Evolutionary conservation across 345 rosid species (phyloP), one percentile per base, ranked within the genome.

Genomic region (Erucastrum elatum): DNA sequence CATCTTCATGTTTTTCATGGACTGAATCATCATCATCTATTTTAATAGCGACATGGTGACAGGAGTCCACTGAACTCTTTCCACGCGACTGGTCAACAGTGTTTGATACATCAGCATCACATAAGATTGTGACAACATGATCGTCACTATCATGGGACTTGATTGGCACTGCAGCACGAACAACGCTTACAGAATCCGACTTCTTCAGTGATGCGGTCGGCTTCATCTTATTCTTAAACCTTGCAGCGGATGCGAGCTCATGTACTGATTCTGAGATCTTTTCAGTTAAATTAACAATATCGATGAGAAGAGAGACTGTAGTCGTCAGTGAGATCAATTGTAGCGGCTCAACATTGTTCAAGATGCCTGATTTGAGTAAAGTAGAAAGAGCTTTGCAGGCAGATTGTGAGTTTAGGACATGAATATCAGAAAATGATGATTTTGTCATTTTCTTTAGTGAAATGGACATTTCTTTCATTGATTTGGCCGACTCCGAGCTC

Each of bases 181-280:
- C 39, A 8, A 4, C 74, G 60, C 66, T 61, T 69, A 6, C 33
- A 11, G 72, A 10, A 26, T 51, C 44, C 1, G 81, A 68, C 58
- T 81, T 86, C 29, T 79, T 82, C 1, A 80, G 75, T 33, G 75
- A 78, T 34, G 30, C 64, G 15, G 75, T 56, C 2, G 83, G 13
- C 13, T 86, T 85, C 64, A 39, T n/a, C 3, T 75, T 81, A 33
- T 41, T 81, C 68, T 81, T 66, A 68, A 93, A 89, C 2, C 74
- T 64, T 2, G 94, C 93, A n/a, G 67, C 77, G 0, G 87, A 79
- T 25, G 91, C 87, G 26, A 93, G 89, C 76, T 90, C 89, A 16
- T 81, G 63, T 4, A 85, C 82, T 0, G 89, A 76, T 68, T 88
- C 89, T 10, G 88, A 84, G 11, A 91, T 81, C 66, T 80, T 80